Conservation (phyloP, 2,329 filamentous ascomycete species). For the Colletotrichum sp. region DNA sequence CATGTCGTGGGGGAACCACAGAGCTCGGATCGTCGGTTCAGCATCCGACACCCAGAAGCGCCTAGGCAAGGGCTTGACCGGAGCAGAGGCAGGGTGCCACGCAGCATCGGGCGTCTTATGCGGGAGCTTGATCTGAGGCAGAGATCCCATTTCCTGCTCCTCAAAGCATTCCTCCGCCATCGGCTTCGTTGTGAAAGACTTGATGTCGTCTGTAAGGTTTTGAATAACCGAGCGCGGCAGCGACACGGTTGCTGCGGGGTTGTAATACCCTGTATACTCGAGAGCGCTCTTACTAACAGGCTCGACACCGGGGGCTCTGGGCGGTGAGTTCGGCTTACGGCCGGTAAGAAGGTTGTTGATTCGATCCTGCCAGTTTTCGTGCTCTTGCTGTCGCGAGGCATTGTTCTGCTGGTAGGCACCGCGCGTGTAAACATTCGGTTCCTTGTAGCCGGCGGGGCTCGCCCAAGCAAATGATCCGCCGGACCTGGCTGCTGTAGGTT, state of each 20-base stretch:
- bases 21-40: conserved; percentile 29
- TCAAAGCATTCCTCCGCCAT: conserved; percentile 83
- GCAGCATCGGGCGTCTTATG: conserved; percentile 64
- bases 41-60: conserved; percentile 52
- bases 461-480: conserved; percentile 39
- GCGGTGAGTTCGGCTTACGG: conserved; percentile 61
- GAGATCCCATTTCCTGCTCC: conserved; percentile 79
- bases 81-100: conserved; percentile 64
- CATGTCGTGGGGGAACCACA: conserved; percentile 28
- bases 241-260: conserved; percentile 70
- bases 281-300: conserved; percentile 71
- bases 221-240: conserved; percentile 48
- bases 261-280: conserved; percentile 55
- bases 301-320: conserved; percentile 66
- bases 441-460: conserved; percentile 35
- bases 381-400: conserved; percentile 27
- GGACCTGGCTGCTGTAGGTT: conserved; percentile 35
- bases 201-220: neutral
- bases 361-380: conserved; percentile 75
- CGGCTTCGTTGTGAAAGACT: conserved; percentile 62
- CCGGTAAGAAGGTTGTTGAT: conserved; percentile 81
- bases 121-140: conserved; percentile 75
- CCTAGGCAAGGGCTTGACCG: conserved; percentile 59
- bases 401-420: conserved; percentile 17
- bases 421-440: conserved; percentile 22